Base-by-base conservation (phyloP, 495 filamentous ascomycete genomes). In the Mytilinidion resinicola region DNA sequence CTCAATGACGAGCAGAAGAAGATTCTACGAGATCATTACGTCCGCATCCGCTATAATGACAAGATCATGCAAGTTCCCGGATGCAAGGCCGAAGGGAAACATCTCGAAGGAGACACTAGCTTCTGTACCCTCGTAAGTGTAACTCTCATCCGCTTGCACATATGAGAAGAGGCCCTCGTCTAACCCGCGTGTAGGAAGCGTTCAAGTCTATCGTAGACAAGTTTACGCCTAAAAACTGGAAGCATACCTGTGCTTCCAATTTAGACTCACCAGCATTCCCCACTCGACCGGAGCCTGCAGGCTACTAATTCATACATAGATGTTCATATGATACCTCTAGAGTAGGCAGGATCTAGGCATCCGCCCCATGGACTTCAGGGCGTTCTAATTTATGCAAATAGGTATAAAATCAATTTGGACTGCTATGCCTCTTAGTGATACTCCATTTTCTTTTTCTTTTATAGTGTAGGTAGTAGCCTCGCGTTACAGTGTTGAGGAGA, bases 11-110 rank as follows among this genome's bases (percentile, higher is more conserved):
- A 67, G 0, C 81, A 88, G 57, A 77, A 76, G 70, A 60, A 70
- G 46, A 83, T 73, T 64, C 70, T 86, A 21, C 79, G 81, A 54
- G 84, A 76, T 1, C 89, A 96, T 74, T 98, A 87, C 73, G 92
- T 98, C n/a, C 83, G 93, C n/a, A 70, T 98, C 55, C 80, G 91
- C 53, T 97, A 93, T 71, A 97, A 98, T 63, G 92, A 97, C 69
- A 76, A 78, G 41, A 81, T 88, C 0, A 80, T 96, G 64, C 79
- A 76, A 9, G 80, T 97, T 51, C 91, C 91, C 6, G 90, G 90
- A 30, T 98, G 93, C 68, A 83, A 78, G 57, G 73, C 77, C 36
- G 69, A 78, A 0, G 88, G 89, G 33, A 96, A 91, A 41, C 93
- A 98, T 73, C 78, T 95, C 5, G 82, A 91, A 30, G 91, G 90